These are phyloP conservation scores for Blastobotrys attinorum DNA, from an alignment of 805 yeast species.

Conservation along the genomic window DNA sequence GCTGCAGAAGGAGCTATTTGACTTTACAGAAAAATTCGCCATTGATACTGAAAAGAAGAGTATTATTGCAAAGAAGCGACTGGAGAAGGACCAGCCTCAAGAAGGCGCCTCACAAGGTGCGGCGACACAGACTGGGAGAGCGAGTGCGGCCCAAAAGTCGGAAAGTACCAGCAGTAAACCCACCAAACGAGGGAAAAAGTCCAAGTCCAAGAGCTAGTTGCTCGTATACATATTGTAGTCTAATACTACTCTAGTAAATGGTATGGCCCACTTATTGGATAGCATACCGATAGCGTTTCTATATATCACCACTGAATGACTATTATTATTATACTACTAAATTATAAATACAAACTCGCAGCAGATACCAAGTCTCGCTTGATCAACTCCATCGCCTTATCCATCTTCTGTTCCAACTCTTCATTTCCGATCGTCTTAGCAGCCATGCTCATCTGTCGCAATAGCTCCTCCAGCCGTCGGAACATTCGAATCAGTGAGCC, in stretches of 20 bases:
- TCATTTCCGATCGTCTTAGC: conserved; percentile 92
- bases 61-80: conserved; percentile 55
- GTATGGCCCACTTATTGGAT: no score
- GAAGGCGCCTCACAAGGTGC: conserved; percentile 1
- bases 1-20: conserved; percentile 51
- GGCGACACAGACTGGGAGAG: conserved; percentile 1
- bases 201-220: not conserved
- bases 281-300: no score
- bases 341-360: conserved; percentile 70
- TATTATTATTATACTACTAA: conserved; percentile 4
- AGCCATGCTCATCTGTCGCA: conserved; percentile 83
- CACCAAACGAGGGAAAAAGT: no score
- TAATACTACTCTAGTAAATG: no score
- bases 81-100: conserved; percentile 18
- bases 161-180: not conserved
- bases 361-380: conserved; percentile 97
- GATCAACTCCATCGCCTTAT: conserved; percentile 69
- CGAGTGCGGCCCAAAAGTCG: not conserved
- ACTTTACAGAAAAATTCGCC: conserved; percentile 48
- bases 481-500: conserved; percentile 94
- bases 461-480: conserved; percentile 86
- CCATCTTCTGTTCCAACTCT: conserved; percentile 83
- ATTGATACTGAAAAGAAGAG: conserved; percentile 58
- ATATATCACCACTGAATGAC: no score
- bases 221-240: not conserved